Conservation (phyloP, 352 stramenopile species). For the Phytophthora pinifolia region DNA sequence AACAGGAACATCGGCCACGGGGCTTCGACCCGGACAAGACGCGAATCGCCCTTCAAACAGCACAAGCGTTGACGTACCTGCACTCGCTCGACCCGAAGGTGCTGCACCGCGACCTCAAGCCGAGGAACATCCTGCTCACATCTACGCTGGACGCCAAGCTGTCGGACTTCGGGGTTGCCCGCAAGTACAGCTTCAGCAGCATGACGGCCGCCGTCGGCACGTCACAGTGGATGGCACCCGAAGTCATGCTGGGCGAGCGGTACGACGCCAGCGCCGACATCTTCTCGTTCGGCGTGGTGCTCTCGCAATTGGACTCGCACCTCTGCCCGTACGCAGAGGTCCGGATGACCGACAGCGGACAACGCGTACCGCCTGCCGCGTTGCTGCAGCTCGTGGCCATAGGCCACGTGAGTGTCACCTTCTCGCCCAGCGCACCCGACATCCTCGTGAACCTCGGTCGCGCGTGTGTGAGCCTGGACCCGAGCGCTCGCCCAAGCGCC, state of each 20-base stretch:
- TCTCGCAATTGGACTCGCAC: conserved; percentile 39
- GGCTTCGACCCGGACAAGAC: conserved; percentile 33
- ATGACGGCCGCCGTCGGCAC: conserved; percentile 41
- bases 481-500: conserved; percentile 17
- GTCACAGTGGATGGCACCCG: conserved; percentile 40
- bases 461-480: conserved; percentile 24
- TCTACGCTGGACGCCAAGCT: conserved; percentile 34
- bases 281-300: conserved; percentile 41
- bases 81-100: conserved; percentile 39
- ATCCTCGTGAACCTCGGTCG: conserved; percentile 19
- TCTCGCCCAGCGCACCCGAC: conserved; percentile 17
- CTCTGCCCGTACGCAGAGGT: conserved; percentile 24
- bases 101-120: conserved; percentile 54
- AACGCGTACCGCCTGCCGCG: conserved; percentile 17
- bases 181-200: conserved; percentile 26
- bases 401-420: conserved; percentile 20
- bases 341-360: conserved; percentile 13
- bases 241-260: conserved; percentile 36
- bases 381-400: conserved; percentile 31
- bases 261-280: conserved; percentile 46
- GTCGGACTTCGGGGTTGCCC: conserved; percentile 45
- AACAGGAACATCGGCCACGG: conserved; percentile 11
- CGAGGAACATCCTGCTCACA: conserved; percentile 47
- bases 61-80: conserved; percentile 42
- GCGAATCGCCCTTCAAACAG: conserved; percentile 33